A percentile compares a stretch with the other conserved stretches of the same genome.
Evolutionary conservation across 805 yeast species (phyloP).

Genomic region (Starmerella floricola): DNA sequence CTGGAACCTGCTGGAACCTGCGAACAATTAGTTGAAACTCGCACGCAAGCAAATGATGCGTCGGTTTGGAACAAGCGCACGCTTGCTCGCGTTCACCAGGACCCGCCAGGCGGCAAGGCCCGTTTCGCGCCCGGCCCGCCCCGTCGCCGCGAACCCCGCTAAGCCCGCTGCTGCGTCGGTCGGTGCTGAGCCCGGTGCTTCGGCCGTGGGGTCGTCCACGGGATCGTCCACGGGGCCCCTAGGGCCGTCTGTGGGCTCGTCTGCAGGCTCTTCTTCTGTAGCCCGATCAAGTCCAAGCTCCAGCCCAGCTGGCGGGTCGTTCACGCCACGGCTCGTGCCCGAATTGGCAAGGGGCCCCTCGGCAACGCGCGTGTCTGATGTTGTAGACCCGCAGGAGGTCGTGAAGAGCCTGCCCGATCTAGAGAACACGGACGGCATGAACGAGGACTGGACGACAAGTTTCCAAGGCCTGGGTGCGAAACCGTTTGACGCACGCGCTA

Average conservation of each 20-base stretch:
- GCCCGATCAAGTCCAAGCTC: too few relatives aligned
- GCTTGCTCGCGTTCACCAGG: constrained; percentile 1
- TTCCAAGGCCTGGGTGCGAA: constrained; percentile 73
- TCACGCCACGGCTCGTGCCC: constrained; percentile 4
- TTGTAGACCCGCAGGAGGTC: constrained; percentile 3
- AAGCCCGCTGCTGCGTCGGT: neutral
- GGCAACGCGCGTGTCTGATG: constrained; percentile 7
- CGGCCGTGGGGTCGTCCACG: too few relatives aligned
- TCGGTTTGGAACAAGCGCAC: neutral
- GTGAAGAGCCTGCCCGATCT: constrained; percentile 9
- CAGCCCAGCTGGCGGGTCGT: too few relatives aligned
- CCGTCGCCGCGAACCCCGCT: neutral
- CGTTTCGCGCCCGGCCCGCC: neutral
- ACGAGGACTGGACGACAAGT: constrained; percentile 67
- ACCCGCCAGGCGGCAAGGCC: constrained; percentile 3
- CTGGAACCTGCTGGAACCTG: too few relatives aligned
- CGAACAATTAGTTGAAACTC: too few relatives aligned
- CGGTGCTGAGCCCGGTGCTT: neutral
- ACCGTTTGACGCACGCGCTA: constrained; percentile 56
- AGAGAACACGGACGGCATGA: constrained; percentile 5
- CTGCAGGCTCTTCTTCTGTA: too few relatives aligned
- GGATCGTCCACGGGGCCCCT: too few relatives aligned
- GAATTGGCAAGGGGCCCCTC: constrained; percentile 2
- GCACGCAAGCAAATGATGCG: too few relatives aligned
- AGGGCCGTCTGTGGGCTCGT: too few relatives aligned